These are phyloP conservation scores for Boletellus dicymbophilus DNA, from an alignment of 1,284 basidiomycete genomes.

Conservation along the genomic window DNA sequence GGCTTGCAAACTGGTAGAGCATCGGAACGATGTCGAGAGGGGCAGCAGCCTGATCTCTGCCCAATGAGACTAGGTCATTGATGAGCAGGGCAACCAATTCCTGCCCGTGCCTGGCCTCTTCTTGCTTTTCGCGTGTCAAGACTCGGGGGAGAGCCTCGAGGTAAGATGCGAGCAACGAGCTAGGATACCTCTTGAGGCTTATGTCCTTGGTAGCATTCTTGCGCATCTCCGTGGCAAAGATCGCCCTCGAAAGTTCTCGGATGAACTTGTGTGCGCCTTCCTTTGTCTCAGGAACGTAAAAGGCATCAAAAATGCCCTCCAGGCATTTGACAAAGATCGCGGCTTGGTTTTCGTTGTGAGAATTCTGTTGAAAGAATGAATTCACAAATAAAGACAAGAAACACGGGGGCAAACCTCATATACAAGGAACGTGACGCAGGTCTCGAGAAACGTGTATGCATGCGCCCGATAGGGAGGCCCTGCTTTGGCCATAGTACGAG, in stretches of 20 bases:
- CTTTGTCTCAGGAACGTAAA: constrained; percentile 71
- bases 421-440: constrained; percentile 71
- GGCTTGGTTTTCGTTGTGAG: constrained; percentile 75
- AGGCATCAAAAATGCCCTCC: constrained; percentile 80
- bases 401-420: constrained; percentile 58
- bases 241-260: constrained; percentile 63
- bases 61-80: constrained; percentile 65
- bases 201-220: constrained; percentile 55
- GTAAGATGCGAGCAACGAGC: constrained; percentile 67
- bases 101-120: constrained; percentile 62
- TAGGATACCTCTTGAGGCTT: constrained; percentile 57
- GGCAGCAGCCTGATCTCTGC: constrained; percentile 44
- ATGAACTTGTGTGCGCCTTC: constrained; percentile 71
- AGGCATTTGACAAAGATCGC: constrained; percentile 71
- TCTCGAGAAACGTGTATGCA: constrained; percentile 82
- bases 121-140: constrained; percentile 63
- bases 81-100: constrained; percentile 65
- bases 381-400: background rate
- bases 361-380: constrained; percentile 49
- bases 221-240: constrained; percentile 70
- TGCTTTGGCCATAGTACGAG: constrained; percentile 61
- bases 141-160: constrained; percentile 77
- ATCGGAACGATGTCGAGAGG: constrained; percentile 61
- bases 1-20: constrained; percentile 77
- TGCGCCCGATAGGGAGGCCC: constrained; percentile 57